Base-by-base conservation (phyloP, 441 rosid species). In the Erysimum cheiri region DNA sequence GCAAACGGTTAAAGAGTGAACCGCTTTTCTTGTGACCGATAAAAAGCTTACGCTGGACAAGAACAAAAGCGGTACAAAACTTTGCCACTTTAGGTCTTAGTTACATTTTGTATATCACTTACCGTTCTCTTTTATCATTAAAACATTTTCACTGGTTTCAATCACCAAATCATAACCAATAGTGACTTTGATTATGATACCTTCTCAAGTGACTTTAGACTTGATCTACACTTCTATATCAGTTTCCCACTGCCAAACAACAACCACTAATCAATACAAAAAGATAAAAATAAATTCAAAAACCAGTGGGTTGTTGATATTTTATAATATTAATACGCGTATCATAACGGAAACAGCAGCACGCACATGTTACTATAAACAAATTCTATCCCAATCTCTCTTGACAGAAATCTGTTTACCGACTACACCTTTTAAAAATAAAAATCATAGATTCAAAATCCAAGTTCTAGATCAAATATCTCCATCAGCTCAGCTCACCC, bases 391-490 rank as follows among this genome's bases (percentile, higher is more conserved):
- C 29, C 60, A 73, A 32, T 50, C 67, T 50, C 53, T 66, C 40
- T 59, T 73, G 77, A n/a, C 72, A 66, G 77, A 73, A 41, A 73
- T 60, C 72, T 67, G 50, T 15, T 60, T 67, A 67, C 73, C 69
- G 41, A 73, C 72, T 73, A 59, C 72, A 4, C 36, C n/a, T 41
- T 59, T 31, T 22, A 22, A 22, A 65, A 73, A 26, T 28, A 43
- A 55, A 15, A 69, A 36, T 49, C 29, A 49, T 11, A 69, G 46
- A 55, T 69, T 17, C 60, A 70, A 39, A 43, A 32, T 22, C 22
- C 13, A 22, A 43, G 54, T 32, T 41, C 36, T 49, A 50, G 17
- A 70, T 70, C 69, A 60, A 8, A 14, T 28, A n/a, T 68, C 43
- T 19, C 14, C 31, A 5, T 50, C 11, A 1, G 33, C 46, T 41